Conservation (phyloP, 2,329 filamentous ascomycete species). For the Arthrobotrys musiformis region DNA sequence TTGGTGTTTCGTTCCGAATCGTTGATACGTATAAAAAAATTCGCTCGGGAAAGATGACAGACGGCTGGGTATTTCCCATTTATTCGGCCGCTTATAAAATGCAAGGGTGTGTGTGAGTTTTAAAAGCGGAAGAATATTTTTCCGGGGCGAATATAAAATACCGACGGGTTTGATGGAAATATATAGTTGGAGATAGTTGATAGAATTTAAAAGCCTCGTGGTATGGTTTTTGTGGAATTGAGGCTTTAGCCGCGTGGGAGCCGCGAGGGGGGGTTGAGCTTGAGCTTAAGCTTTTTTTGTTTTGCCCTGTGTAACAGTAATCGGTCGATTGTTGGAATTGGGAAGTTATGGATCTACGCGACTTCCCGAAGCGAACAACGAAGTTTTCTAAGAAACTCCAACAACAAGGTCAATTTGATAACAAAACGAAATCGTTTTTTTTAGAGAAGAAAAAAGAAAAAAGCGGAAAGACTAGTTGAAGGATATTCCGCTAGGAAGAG, state of each 20-base stretch:
- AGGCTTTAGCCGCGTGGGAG: conserved; percentile 24
- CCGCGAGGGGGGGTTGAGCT: conserved; percentile 19
- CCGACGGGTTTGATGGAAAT: not conserved
- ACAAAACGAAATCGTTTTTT: no score
- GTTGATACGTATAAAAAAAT: no score
- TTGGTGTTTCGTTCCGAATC: no score
- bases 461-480: no score
- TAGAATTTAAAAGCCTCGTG: not conserved
- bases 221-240: not conserved
- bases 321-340: conserved; percentile 53
- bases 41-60: no score
- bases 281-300: conserved; percentile 14
- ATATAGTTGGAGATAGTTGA: not conserved
- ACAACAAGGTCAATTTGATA: not conserved
- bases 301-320: conserved; percentile 50
- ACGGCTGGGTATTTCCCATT: not conserved
- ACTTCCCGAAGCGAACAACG: no score
- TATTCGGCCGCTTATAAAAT: not conserved
- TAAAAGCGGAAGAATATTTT: conserved; percentile 54
- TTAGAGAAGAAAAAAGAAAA: not conserved
- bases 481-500: not conserved
- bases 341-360: not conserved
- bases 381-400: not conserved
- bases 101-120: no score
- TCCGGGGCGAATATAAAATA: conserved; percentile 17